These are phyloP conservation scores for Saccharomycopsis schoenii DNA, from an alignment of 805 yeast species.

Conservation along the genomic window DNA sequence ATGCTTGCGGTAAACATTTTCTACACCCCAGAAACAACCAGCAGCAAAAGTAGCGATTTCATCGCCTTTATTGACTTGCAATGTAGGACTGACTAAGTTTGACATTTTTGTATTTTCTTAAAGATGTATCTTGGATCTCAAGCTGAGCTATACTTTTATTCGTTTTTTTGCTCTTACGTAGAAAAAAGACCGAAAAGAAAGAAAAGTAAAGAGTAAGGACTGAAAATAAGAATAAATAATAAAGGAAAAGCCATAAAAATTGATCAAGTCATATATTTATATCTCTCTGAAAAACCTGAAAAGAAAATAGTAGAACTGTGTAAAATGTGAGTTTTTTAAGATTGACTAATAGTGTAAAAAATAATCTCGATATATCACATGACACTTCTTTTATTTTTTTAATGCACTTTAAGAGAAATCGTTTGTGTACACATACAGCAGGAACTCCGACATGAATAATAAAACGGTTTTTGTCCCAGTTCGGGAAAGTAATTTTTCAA, in stretches of 20 bases:
- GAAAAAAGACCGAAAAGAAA: neutral
- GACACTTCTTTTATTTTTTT: neutral
- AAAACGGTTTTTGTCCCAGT: neutral
- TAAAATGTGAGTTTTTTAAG: neutral
- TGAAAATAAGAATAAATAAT: no score
- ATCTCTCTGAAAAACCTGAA: no score
- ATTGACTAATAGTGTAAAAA: neutral
- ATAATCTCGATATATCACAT: neutral
- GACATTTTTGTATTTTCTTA: neutral
- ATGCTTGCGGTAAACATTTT: constrained; percentile 67
- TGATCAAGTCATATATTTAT: no score
- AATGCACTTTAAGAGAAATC: neutral
- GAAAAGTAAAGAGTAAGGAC: neutral
- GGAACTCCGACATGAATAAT: neutral
- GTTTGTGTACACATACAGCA: neutral
- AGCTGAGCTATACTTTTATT: neutral
- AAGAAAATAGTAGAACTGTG: neutral
- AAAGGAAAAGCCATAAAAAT: no score
- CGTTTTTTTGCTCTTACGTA: neutral
- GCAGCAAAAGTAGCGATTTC: constrained; percentile 52
- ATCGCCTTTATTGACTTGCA: constrained; percentile 36
- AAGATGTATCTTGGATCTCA: no score
- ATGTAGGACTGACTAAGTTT: constrained; percentile 22
- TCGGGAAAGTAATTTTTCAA: neutral
- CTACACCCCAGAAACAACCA: constrained; percentile 87